Evolutionary conservation across 768 basidiomycete genomes (phyloP).

Genomic region (Mycena indigotica): DNA sequence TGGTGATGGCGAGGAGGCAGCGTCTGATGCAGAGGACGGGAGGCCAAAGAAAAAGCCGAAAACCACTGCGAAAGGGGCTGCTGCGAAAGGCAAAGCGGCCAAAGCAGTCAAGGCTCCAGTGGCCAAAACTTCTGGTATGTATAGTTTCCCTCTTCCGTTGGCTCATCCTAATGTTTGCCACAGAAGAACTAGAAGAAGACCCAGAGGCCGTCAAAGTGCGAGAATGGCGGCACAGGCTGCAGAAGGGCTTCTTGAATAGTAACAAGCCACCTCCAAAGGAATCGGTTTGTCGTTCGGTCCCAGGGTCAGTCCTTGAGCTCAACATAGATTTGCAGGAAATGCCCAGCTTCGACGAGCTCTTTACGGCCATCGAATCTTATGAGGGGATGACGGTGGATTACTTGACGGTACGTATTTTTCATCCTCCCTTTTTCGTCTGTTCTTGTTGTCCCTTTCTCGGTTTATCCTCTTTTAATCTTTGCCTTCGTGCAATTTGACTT

Average conservation of each 20-base stretch:
- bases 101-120: conserved; percentile 64
- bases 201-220: conserved; percentile 72
- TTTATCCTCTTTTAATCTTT: conserved; percentile 9
- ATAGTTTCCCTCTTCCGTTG: conserved; percentile 14
- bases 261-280: conserved; percentile 63
- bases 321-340: conserved; percentile 58
- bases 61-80: conserved; percentile 57
- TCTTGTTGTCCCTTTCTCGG: not conserved
- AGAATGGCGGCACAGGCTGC: conserved; percentile 90
- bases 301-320: conserved; percentile 13
- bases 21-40: conserved; percentile 56
- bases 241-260: conserved; percentile 79
- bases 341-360: conserved; percentile 68
- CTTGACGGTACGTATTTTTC: conserved; percentile 43
- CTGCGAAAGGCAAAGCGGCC: not conserved
- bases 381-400: conserved; percentile 78
- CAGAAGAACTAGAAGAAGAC: conserved; percentile 60
- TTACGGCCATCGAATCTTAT: conserved; percentile 76
- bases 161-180: not conserved
- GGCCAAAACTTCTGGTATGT: conserved; percentile 61
- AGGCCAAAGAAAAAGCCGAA: conserved; percentile 53
- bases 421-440: not conserved
- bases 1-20: conserved; percentile 59
- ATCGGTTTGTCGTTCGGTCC: conserved; percentile 56
- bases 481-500: not conserved